These are phyloP conservation scores for Aspergillus ellipticus DNA, from an alignment of 495 filamentous ascomycete species.

Conservation along the genomic window DNA sequence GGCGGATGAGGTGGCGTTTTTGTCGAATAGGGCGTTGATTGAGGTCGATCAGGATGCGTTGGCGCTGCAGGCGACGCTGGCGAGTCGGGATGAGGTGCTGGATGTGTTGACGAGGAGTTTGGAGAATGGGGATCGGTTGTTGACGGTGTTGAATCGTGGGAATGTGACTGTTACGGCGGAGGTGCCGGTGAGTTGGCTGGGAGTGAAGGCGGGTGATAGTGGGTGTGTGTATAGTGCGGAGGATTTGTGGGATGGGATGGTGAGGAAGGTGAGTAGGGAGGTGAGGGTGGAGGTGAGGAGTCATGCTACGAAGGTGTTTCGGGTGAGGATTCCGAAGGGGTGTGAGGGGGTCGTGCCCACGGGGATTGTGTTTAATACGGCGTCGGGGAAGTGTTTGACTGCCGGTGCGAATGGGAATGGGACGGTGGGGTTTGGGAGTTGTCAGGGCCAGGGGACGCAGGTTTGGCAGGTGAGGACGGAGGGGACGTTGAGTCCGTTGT, in stretches of 20 bases:
- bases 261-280: constrained; percentile 3
- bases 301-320: constrained; percentile 28
- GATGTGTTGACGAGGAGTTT: constrained; percentile 32
- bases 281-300: constrained; percentile 21
- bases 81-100: constrained; percentile 29
- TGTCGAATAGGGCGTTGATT: constrained; percentile 37
- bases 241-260: constrained; percentile 21
- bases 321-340: constrained; percentile 17
- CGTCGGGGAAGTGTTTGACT: constrained; percentile 29
- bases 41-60: constrained; percentile 38
- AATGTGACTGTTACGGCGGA: constrained; percentile 12
- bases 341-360: constrained; percentile 23
- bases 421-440: constrained; percentile 19
- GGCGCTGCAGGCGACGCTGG: constrained; percentile 38
- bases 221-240: constrained; percentile 19
- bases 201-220: constrained; percentile 10
- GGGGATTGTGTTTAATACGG: constrained; percentile 32
- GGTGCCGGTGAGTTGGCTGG: constrained; percentile 21
- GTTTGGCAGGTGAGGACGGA: constrained; percentile 23
- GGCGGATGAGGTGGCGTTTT: constrained; percentile 27
- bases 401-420: constrained; percentile 4
- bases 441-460: constrained; percentile 20
- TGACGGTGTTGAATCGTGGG: constrained; percentile 32
- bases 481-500: constrained; percentile 21
- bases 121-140: constrained; percentile 27